Base-by-base conservation (phyloP, 2,329 filamentous ascomycete genomes). In the Cladosporium oxysporum region DNA sequence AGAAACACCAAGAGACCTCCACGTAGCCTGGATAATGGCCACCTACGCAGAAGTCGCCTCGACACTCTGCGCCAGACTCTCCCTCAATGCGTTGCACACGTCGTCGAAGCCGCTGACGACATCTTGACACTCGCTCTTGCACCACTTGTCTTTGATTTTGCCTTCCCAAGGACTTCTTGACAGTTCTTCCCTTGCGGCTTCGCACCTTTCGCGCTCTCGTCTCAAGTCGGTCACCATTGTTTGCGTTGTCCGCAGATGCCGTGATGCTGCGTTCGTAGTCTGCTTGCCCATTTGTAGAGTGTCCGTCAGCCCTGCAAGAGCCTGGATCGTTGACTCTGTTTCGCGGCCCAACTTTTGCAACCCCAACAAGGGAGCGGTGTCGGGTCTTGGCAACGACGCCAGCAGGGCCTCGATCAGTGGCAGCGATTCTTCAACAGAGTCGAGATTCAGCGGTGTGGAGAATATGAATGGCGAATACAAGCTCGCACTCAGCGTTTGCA, bases 251-350 rank as follows among this genome's bases (percentile, higher is more conserved):
- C 90, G 90, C 61, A 99, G 81, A 53, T 92, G 87, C 64, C 95
- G 84, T 2, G 90, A 89, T 1, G 94, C 95, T 11, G 90, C 90
- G 3, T 88, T 90, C 0, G 92, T 95, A 1, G 91, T 91, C 78
- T 98, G 94, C 14, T 92, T 89, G 35, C 91, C 93, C 90, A 98
- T 97, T 78, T 98, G 94, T 37, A 99, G 83, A 3, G 92, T 93
- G 76, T 99, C 95, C 7, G 91, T 92, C 5, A 99, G 83, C 70
- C 92, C 90, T 71, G 92, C 92, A 57, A 99, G 85, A 7, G 92
- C 91, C 73, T 92, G 87, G 10, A 94, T 84, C 4, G 91, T 88
- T 82, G 91, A 88, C 18, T 85, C 84, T 18, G 92, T 86, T 18
- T 87, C 85, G 26, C 87, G 74, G 35, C 91, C 84, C 63, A 93